Conservation (phyloP, 2,329 filamentous ascomycete species). For the Trichoderma hamatum region DNA sequence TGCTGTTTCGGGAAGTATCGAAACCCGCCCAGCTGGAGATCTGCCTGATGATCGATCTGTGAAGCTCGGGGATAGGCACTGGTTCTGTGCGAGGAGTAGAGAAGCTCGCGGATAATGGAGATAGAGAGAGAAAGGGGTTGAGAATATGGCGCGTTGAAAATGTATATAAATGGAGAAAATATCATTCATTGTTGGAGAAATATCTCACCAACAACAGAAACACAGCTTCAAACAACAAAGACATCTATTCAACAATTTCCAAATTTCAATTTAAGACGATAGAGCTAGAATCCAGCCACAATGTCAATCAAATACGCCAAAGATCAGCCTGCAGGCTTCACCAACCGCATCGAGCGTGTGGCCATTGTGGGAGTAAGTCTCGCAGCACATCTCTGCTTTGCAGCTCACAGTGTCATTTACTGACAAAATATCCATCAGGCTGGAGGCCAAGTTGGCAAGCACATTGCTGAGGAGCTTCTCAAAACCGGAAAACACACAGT, state of each 20-base stretch:
- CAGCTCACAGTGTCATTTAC: not conserved
- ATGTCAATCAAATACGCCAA: constrained; percentile 40
- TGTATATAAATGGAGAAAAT: not conserved
- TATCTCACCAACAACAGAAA: not conserved
- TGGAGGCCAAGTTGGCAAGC: constrained; percentile 45
- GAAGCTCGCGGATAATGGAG: not conserved
- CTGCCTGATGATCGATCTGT: not conserved
- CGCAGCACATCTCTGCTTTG: not conserved
- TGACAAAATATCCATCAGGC: not conserved
- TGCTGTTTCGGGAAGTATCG: constrained; percentile 5
- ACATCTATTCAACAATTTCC: not conserved
- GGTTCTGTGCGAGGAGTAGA: not conserved
- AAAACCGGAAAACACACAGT: constrained; percentile 54
- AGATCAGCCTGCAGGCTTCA: constrained; percentile 43
- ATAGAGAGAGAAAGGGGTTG: not conserved
- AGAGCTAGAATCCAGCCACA: not conserved
- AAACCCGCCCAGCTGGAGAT: not conserved
- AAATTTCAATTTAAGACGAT: not conserved
- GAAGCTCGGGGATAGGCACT: not conserved
- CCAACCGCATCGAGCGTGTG: constrained; percentile 48
- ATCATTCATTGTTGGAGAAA: not conserved
- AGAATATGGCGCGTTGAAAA: not conserved
- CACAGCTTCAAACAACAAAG: not conserved
- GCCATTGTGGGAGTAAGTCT: constrained; percentile 53
- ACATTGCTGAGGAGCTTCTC: constrained; percentile 49